Percentiles rank a stretch among this genome's conserved stretches.
Evolutionary conservation across 2,329 filamentous ascomycete species (phyloP).

Genomic region (Penicillium brasilianum): DNA sequence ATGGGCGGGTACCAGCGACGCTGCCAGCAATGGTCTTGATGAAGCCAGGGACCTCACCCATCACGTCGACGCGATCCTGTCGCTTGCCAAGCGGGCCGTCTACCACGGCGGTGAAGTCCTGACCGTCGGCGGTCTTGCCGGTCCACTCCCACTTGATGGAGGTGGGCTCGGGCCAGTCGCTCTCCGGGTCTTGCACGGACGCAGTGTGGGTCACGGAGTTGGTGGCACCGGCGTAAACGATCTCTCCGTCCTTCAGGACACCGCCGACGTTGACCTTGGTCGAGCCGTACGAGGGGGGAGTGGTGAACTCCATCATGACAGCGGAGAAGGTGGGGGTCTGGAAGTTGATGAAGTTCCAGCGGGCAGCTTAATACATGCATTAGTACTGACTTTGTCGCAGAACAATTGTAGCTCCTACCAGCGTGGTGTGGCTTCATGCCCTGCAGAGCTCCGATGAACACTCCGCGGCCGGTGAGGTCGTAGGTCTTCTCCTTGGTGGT

Average conservation of each 20-base stretch:
- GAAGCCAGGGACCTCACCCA: conserved; percentile 94
- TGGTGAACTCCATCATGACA: conserved; percentile 94
- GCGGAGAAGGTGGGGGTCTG: conserved; percentile 86
- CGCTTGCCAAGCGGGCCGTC: conserved; percentile 71
- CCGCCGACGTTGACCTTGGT: conserved; percentile 83
- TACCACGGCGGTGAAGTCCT: conserved; percentile 70
- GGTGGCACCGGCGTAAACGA: conserved; percentile 72
- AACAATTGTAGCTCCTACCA: conserved; percentile 53
- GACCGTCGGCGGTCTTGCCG: conserved; percentile 77
- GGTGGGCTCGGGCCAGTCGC: conserved; percentile 86
- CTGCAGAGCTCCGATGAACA: conserved; percentile 86
- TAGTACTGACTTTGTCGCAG: background rate
- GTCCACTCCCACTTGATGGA: conserved; percentile 77
- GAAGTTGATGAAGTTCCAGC: conserved; percentile 94
- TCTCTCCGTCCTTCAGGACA: conserved; percentile 78
- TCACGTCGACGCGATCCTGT: conserved; percentile 86
- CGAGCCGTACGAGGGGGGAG: conserved; percentile 87
- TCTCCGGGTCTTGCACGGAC: conserved; percentile 73
- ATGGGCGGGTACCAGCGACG: conserved; percentile 90
- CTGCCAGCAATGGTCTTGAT: conserved; percentile 91
- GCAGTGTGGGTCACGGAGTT: conserved; percentile 72
- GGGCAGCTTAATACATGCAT: conserved; percentile 60
- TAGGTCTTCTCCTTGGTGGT: conserved; percentile 80
- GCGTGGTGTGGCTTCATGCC: conserved; percentile 99
- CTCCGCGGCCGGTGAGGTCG: conserved; percentile 77